Evolutionary conservation across 2,329 filamentous ascomycete species (phyloP).

Genomic region (Diaporthe australafricana): DNA sequence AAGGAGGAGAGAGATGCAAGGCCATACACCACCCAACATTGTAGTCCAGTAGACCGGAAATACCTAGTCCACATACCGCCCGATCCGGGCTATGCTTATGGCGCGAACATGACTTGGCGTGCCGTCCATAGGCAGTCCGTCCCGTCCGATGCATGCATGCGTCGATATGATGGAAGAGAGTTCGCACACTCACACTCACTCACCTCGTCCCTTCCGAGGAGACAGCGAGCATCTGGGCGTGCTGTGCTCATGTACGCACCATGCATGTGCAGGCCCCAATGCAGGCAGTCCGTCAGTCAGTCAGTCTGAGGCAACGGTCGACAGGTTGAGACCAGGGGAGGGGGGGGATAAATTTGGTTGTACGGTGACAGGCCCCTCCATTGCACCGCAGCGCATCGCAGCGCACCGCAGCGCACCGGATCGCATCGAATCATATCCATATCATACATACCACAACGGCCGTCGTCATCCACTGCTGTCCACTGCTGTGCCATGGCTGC

Average conservation of each 20-base stretch:
- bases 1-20: neutral
- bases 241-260: neutral
- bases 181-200: neutral
- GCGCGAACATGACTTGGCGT: neutral
- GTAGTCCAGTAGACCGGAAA: neutral
- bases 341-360: too few species aligned
- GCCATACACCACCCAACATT: neutral
- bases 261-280: conserved; percentile 9
- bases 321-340: neutral
- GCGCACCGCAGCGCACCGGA: neutral
- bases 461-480: conserved; percentile 10
- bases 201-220: neutral
- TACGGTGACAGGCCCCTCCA: neutral
- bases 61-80: conserved; percentile 7
- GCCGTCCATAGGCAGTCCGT: neutral
- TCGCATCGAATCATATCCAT: conserved; percentile 7
- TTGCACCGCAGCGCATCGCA: neutral
- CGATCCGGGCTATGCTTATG: neutral
- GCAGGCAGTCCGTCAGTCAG: neutral
- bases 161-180: neutral
- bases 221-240: neutral
- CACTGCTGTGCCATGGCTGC: neutral
- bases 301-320: conserved; percentile 10
- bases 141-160: conserved; percentile 15
- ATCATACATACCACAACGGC: neutral